Evolutionary conservation across 139 green algal species (phyloP), one percentile per base, ranked within the genome.

Genomic region (Chlorella sp.): DNA sequence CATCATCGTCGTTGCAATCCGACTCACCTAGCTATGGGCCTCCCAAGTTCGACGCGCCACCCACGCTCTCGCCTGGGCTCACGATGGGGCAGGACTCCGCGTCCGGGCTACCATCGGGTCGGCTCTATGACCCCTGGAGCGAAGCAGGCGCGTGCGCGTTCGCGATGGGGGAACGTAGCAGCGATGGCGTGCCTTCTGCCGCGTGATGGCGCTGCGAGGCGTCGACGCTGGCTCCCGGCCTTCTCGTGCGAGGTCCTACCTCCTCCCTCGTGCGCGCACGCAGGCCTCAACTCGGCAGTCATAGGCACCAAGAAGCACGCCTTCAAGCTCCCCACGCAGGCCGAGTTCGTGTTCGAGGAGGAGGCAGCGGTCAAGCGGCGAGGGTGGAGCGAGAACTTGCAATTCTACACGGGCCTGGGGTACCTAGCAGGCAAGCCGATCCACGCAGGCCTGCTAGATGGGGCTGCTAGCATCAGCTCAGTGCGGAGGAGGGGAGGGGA

Each of bases 261-360:
- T 29, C 5, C 29, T 72, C 67, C 49, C 69, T 71, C n/a, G 51
- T 50, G 66, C 67, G 36, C n/a, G 29, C 3, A 22, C 62, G 32
- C 27, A 72, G 67, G 67, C 6, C 35, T 72, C 35, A 72, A 49
- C 35, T n/a, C 67, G 49, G 67, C 67, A 63, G 49, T 35, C 1
- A 30, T 72, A 64, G 49, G 67, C 67, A 71, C n/a, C n/a, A 32
- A 32, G 31, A 80, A 84, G 20, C 73, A 81, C 51, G 67, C 70
- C 0, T 94, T 93, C 65, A 73, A 82, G 34, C 63, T 95, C 29
- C 87, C 91, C 1, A 71, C 88, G 34, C 84, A 88, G 49, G 88
- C 92, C 4, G 91, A 96, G 80, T 96, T 96, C 61, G 79, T 97
- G 27, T 97, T 97, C 55, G 84, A 83, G 55, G 92, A 96, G 69